Evolutionary conservation across 1,284 basidiomycete genomes (phyloP).

Genomic region (Cutaneotrichosporon curvatum): DNA sequence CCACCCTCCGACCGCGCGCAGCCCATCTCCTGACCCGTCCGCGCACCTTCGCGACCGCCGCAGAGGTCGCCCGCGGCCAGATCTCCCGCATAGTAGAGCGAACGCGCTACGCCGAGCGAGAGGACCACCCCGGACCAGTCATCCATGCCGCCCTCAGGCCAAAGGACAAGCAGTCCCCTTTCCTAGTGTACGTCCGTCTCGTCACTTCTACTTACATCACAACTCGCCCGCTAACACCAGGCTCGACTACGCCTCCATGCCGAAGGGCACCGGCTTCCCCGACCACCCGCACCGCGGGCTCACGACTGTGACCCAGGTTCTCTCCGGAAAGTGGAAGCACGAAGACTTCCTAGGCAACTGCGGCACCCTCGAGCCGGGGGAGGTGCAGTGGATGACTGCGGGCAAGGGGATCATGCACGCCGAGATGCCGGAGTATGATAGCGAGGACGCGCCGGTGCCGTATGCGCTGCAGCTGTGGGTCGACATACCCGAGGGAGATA

Average conservation of each 20-base stretch:
- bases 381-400: conserved; percentile 93
- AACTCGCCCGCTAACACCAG: conserved; percentile 2
- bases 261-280: conserved; percentile 44
- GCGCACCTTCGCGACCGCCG: too few species aligned
- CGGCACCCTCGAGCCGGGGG: conserved; percentile 68
- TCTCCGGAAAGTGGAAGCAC: conserved; percentile 54
- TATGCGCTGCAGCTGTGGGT: conserved; percentile 85
- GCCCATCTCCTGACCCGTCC: too few species aligned
- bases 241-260: conserved; percentile 1
- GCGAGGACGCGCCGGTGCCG: not conserved
- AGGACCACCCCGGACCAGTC: too few species aligned
- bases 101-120: too few species aligned
- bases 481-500: conserved; percentile 77
- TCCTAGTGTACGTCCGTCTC: too few species aligned
- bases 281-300: conserved; percentile 86
- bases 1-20: too few species aligned
- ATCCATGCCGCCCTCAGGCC: too few species aligned
- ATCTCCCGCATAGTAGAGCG: too few species aligned
- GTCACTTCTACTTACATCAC: too few species aligned
- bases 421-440: conserved; percentile 67
- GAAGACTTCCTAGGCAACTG: conserved; percentile 89
- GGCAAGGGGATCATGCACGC: conserved; percentile 63
- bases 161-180: too few species aligned
- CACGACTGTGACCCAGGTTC: conserved; percentile 68
- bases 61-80: too few species aligned